Evolutionary conservation across 2,329 filamentous ascomycete genomes (phyloP).

Genomic region (Lachnellula cervina): DNA sequence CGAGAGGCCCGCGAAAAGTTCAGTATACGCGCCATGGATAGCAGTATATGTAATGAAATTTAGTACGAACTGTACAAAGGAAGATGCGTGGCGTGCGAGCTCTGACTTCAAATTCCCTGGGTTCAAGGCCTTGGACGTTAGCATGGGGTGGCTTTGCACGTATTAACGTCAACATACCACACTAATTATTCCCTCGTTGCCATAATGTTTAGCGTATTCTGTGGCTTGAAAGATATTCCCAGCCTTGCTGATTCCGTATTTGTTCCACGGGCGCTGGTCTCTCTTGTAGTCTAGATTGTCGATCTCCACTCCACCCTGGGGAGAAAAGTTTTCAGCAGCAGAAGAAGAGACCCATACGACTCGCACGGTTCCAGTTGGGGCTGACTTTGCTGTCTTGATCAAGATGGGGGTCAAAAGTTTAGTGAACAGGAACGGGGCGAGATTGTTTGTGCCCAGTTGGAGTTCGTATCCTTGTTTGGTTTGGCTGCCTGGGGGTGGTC

Average conservation of each 20-base stretch:
- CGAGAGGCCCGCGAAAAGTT: constrained; percentile 27
- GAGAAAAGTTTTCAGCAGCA: constrained; percentile 21
- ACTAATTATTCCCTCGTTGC: constrained; percentile 23
- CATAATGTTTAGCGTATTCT: constrained; percentile 23
- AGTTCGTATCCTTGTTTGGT: constrained; percentile 34
- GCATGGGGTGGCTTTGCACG: background rate
- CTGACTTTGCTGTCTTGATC: constrained; percentile 26
- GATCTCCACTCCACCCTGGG: constrained; percentile 22
- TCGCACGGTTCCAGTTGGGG: constrained; percentile 27
- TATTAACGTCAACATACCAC: constrained; percentile 14
- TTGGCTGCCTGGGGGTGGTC: constrained; percentile 31
- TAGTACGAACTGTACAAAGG: constrained; percentile 10
- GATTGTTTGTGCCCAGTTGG: constrained; percentile 35
- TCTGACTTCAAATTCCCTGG: constrained; percentile 28
- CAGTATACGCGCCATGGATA: constrained; percentile 29
- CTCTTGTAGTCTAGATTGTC: constrained; percentile 24
- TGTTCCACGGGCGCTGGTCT: constrained; percentile 12
- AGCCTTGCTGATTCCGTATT: constrained; percentile 27
- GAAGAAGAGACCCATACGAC: constrained; percentile 33
- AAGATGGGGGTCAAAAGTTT: constrained; percentile 35
- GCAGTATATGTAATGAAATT: constrained; percentile 16
- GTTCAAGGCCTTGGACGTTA: constrained; percentile 21
- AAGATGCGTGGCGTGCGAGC: constrained; percentile 13
- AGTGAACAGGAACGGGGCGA: constrained; percentile 37
- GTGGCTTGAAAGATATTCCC: constrained; percentile 23